Percentiles rank a stretch among this genome's conserved stretches.
phyloP scores from a whole-genome alignment of 1,284 basidiomycete species.

The Clitocybe nebularis region DNA sequence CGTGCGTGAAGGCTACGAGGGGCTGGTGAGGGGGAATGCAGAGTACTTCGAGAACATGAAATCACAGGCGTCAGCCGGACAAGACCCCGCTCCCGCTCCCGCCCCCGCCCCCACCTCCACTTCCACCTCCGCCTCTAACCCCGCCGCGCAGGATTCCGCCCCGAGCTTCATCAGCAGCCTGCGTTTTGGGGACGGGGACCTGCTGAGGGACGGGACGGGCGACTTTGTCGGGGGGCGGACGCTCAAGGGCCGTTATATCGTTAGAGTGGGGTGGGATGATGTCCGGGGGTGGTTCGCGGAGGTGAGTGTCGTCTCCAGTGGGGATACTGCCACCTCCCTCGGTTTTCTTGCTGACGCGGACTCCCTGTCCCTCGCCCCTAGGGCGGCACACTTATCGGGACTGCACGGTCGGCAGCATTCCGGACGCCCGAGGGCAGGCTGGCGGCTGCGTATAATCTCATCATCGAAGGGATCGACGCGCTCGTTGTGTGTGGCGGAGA shows the following conservation, averaged over 20 bases:
- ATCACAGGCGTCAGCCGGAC: constrained; percentile 6
- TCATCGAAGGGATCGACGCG: constrained; percentile 95
- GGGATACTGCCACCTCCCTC: no score
- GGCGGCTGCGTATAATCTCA: constrained; percentile 85
- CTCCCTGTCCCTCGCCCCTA: constrained; percentile 23
- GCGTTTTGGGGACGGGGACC: constrained; percentile 87
- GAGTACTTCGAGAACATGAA: constrained; percentile 29
- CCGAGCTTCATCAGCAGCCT: constrained; percentile 61
- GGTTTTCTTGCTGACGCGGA: neutral
- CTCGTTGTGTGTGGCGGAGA: constrained; percentile 97
- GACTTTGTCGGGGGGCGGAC: constrained; percentile 68
- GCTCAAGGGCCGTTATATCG: constrained; percentile 90
- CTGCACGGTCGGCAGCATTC: constrained; percentile 88
- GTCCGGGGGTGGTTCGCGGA: constrained; percentile 93
- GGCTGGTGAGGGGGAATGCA: constrained; percentile 75
- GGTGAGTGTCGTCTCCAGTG: constrained; percentile 39
- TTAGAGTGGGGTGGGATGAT: constrained; percentile 98
- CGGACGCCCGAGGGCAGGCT: constrained; percentile 84
- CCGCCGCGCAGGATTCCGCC: constrained; percentile 25
- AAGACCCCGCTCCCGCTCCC: constrained; percentile 7
- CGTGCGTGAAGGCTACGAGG: constrained; percentile 97
- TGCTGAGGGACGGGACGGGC: constrained; percentile 88
- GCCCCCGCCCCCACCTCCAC: constrained; percentile 5
- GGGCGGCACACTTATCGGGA: constrained; percentile 97
- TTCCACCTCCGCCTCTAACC: constrained; percentile 3